Evolutionary conservation across 306 rosid species (phyloP).

Genomic region (Cucurbita maxima): DNA sequence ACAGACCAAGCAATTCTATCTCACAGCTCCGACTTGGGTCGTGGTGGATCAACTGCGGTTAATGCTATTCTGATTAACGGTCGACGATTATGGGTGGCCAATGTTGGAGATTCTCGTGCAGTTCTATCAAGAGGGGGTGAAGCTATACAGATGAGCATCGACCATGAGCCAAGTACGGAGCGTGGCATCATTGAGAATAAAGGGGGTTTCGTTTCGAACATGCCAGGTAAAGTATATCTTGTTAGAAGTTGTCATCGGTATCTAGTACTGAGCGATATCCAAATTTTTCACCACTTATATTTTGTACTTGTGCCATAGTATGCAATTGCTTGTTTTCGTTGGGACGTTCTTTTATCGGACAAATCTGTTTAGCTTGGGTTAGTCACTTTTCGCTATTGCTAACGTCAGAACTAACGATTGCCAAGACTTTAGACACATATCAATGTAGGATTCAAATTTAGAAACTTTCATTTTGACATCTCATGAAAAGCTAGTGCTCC

Average conservation of each 20-base stretch:
- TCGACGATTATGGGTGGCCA: conserved; percentile 53
- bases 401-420: background rate
- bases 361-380: background rate
- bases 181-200: conserved; percentile 64
- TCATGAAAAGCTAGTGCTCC: background rate
- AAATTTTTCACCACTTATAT: background rate
- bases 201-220: conserved; percentile 96
- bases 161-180: conserved; percentile 79
- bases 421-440: background rate
- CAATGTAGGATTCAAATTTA: background rate
- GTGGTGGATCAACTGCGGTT: conserved; percentile 93
- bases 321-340: background rate
- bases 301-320: background rate
- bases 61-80: conserved; percentile 77
- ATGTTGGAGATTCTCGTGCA: conserved; percentile 92
- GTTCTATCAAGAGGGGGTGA: conserved; percentile 72
- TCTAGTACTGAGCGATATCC: background rate
- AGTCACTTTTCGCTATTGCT: too few relatives aligned
- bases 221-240: conserved; percentile 53
- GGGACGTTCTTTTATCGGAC: background rate
- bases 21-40: conserved; percentile 81
- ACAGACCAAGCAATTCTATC: conserved; percentile 87
- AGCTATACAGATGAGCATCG: conserved; percentile 67
- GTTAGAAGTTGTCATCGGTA: background rate
- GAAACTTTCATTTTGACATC: background rate